Evolutionary conservation across 2,329 filamentous ascomycete genomes (phyloP).

Genomic region (Pseudonectria foliicola): DNA sequence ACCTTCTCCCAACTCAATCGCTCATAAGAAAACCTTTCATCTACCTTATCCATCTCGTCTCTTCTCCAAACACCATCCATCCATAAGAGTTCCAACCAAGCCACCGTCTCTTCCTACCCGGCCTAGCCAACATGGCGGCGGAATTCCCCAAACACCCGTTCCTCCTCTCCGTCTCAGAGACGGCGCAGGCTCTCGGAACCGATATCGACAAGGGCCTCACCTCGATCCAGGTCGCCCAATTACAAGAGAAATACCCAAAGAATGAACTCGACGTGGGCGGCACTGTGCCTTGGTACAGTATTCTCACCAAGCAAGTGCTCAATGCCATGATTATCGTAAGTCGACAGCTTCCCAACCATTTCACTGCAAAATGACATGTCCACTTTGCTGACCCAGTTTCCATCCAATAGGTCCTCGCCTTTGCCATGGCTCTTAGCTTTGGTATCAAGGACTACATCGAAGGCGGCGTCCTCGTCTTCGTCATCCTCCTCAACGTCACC

Average conservation of each 20-base stretch:
- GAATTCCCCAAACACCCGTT: conserved; percentile 51
- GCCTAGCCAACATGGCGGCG: conserved; percentile 32
- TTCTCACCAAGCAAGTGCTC: conserved; percentile 63
- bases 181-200: conserved; percentile 54
- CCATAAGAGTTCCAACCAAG: conserved; percentile 7
- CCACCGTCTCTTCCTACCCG: conserved; percentile 1
- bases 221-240: conserved; percentile 48
- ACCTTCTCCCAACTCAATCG: too few species aligned
- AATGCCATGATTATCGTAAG: conserved; percentile 71
- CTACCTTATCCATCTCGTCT: too few species aligned
- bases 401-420: conserved; percentile 57
- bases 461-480: conserved; percentile 58
- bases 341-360: conserved; percentile 5
- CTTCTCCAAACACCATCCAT: too few species aligned
- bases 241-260: conserved; percentile 52
- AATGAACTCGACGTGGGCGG: conserved; percentile 67
- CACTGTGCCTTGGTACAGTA: conserved; percentile 63
- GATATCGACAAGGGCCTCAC: conserved; percentile 62
- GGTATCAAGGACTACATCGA: conserved; percentile 61
- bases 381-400: conserved; percentile 1
- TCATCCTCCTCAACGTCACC: conserved; percentile 62
- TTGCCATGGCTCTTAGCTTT: conserved; percentile 68
- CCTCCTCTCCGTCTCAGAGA: conserved; percentile 54
- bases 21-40: too few species aligned
- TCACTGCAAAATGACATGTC: background rate